Evolutionary conservation across 371 early-diverging fungal species (phyloP).

Genomic region (Rhizopus delemar): DNA sequence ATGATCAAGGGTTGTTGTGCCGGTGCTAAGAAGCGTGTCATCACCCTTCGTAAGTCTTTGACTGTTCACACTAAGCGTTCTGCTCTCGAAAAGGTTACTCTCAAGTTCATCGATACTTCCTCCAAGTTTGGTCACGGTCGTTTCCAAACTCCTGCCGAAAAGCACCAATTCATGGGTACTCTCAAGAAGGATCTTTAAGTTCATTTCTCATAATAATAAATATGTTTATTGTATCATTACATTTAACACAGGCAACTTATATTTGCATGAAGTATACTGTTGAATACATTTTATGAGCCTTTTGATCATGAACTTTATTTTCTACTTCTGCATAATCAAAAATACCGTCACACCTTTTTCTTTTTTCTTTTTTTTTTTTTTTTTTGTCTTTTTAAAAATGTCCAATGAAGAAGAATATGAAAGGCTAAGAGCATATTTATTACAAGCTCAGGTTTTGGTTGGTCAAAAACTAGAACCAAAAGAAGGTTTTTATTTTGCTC

Average conservation of each 20-base stretch:
- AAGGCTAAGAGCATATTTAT: constrained; percentile 15
- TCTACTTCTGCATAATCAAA: no score
- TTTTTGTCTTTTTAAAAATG: constrained; percentile 14
- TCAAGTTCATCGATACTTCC: constrained; percentile 99
- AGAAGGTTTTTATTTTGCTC: constrained; percentile 19
- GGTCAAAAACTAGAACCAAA: constrained; percentile 27
- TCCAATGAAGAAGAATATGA: constrained; percentile 10
- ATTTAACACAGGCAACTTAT: no score
- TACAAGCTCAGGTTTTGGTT: constrained; percentile 17
- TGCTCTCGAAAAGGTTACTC: constrained; percentile 93
- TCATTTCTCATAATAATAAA: neutral
- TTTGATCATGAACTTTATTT: no score
- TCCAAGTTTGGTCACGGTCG: constrained; percentile 99
- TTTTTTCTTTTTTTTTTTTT: constrained; percentile 5
- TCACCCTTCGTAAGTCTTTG: constrained; percentile 98
- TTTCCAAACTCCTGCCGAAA: constrained; percentile 99
- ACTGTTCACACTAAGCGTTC: constrained; percentile 92
- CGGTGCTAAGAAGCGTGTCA: constrained; percentile 97
- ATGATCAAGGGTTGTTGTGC: constrained; percentile 98
- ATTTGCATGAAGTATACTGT: no score
- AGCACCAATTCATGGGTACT: constrained; percentile 94
- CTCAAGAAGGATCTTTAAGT: constrained; percentile 82
- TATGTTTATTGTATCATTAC: no score
- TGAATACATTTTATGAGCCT: no score
- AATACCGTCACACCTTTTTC: neutral